Evolutionary conservation across 2,329 filamentous ascomycete species (phyloP).

Genomic region (Hymenotorrendiella dingleyae): DNA sequence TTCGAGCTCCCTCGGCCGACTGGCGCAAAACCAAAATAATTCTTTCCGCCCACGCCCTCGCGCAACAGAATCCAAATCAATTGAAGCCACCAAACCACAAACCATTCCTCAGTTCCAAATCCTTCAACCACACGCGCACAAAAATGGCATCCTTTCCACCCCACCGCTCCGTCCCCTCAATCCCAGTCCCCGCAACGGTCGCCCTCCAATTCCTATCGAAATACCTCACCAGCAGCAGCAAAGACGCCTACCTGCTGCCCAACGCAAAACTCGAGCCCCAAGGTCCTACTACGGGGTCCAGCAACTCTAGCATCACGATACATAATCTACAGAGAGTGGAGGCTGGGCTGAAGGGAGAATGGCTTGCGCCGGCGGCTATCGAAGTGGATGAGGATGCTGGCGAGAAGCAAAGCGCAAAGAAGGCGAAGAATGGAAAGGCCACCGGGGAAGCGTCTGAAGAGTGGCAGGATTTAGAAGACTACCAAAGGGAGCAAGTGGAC

Average conservation of each 20-base stretch:
- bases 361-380: constrained; percentile 35
- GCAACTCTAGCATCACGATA: constrained; percentile 37
- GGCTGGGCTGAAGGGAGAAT: constrained; percentile 45
- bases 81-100: not conserved
- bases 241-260: constrained; percentile 27
- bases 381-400: constrained; percentile 19
- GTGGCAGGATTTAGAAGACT: constrained; percentile 33
- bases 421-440: constrained; percentile 20
- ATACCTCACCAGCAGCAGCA: constrained; percentile 25
- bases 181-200: constrained; percentile 23
- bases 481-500: constrained; percentile 29
- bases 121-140: not conserved
- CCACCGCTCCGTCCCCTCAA: constrained; percentile 20
- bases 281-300: constrained; percentile 25
- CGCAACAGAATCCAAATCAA: not conserved
- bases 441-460: constrained; percentile 24
- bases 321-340: constrained; percentile 48
- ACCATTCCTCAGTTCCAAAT: not conserved
- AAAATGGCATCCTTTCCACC: constrained; percentile 31
- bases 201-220: constrained; percentile 28
- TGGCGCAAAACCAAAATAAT: not conserved
- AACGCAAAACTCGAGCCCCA: constrained; percentile 30
- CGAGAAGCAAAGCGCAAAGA: constrained; percentile 25
- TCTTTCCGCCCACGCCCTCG: not conserved
- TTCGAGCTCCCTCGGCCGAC: too few relatives aligned